Base-by-base conservation (phyloP, 1,284 basidiomycete genomes). In the Ustilago hordei region DNA sequence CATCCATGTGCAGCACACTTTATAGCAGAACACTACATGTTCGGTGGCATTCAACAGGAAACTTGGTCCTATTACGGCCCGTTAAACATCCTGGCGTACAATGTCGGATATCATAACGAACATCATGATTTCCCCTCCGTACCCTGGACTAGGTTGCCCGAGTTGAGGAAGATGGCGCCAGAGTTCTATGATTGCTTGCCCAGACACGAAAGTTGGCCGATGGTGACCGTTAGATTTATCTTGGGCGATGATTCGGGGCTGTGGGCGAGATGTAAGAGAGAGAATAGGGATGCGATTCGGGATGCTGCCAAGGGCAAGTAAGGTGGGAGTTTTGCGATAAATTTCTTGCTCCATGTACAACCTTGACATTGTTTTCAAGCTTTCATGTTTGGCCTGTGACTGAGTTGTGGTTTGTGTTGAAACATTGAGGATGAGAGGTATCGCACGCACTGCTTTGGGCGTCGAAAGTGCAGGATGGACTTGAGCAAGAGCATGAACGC, bases 41-140 rank as follows among this genome's bases (percentile, higher is more conserved):
- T 86, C 54, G 81, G 47, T 28, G 82, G 69, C 57, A 84, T 77
- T 67, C 87, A 84, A 45, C 95, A 98, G 86, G 97, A 99, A 88
- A 99, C 97, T 0, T 98, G 95, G 87, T 94, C 92, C 65, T 99
- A 99, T 87, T 98, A 99, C 81, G 97, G 97, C 0, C 91, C 91
- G 58, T 89, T 98, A 69, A 99, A 99, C 87, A 80, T 92, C 6
- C 87, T 99, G 15, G 93, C 94, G n/a, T 99, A 98, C 87, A 99
- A 99, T 80, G 95, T 98, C 65, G 96, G 96, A 52, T 98, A 98
- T 86, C 96, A 98, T 86, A 98, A 98, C 87, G 96, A 99, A 86
- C 96, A 99, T 87, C 96, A 99, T 88, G 96, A 99, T 87, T 99
- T 99, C 87, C 95, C 96, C 8, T 95, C 94, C 2, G 88, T 99